These are phyloP conservation scores for Hypsizygus marmoreus DNA, from an alignment of 768 basidiomycete genomes.

Conservation along the genomic window DNA sequence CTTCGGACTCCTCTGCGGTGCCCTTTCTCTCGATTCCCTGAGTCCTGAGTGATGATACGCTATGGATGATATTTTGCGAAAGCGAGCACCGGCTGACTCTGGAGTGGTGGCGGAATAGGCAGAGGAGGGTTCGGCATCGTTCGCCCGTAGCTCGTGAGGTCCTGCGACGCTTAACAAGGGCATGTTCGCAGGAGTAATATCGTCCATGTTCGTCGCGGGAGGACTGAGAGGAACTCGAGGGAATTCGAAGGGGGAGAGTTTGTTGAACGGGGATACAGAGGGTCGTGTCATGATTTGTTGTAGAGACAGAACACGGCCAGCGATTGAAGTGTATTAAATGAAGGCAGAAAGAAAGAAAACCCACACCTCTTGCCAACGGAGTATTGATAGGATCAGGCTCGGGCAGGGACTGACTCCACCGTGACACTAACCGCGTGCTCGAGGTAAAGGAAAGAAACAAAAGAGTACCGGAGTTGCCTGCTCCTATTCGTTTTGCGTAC, in stretches of 20 bases:
- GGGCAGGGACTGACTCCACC: too few species aligned
- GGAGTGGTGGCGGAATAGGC: constrained; percentile 21
- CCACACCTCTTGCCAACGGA: constrained; percentile 3
- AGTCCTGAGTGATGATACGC: constrained; percentile 53
- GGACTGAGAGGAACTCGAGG: constrained; percentile 41
- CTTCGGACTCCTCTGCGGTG: constrained; percentile 39
- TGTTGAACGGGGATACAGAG: constrained; percentile 44
- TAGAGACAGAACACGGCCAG: constrained; percentile 11
- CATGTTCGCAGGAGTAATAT: constrained; percentile 14
- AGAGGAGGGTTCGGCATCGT: constrained; percentile 8
- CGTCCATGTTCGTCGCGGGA: constrained; percentile 38
- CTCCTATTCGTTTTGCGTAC: too few species aligned
- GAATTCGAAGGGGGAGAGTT: constrained; percentile 47
- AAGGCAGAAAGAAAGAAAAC: not conserved
- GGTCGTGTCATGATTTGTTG: constrained; percentile 41
- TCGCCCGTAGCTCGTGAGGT: constrained; percentile 15
- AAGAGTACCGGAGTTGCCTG: too few species aligned
- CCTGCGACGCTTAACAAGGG: constrained; percentile 8
- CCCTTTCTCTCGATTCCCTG: constrained; percentile 46
- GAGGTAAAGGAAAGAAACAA: too few species aligned
- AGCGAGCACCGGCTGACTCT: constrained; percentile 35
- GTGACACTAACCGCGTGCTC: too few species aligned
- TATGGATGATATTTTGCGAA: constrained; percentile 51
- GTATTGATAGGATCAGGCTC: constrained; percentile 10
- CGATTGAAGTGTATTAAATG: constrained; percentile 4